A percentile compares a stretch with the other conserved stretches of the same genome.
Conservation (phyloP, 148 eudicot species). For the Mesembryanthemum crystallinum region DNA sequence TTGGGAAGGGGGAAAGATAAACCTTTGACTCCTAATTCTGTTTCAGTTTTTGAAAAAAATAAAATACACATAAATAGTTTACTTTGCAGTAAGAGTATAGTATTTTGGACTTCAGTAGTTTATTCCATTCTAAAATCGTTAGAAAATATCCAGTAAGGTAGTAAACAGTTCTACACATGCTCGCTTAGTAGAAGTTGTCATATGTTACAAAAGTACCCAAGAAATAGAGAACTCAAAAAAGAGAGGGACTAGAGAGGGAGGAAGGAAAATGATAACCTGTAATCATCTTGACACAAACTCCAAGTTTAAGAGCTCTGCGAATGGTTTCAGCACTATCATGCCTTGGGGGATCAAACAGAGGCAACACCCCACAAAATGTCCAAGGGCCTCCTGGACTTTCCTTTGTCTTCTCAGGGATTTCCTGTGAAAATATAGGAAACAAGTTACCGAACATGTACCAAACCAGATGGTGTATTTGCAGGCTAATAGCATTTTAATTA, state of each 20-base stretch:
- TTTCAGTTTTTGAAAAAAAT: neutral
- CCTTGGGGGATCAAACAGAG: slow-evolving; percentile 82
- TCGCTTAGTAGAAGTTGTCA: neutral
- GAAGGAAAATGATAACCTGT: slow-evolving; percentile 40
- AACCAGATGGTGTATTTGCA: slow-evolving; percentile 1
- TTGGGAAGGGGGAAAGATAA: neutral
- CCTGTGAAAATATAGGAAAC: slow-evolving; percentile 33
- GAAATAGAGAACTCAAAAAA: neutral
- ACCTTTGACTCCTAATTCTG: neutral
- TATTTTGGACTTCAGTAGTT: neutral
- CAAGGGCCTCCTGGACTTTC: slow-evolving; percentile 66
- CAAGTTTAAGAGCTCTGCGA: slow-evolving; percentile 68
- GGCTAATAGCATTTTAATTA: neutral
- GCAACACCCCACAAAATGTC: slow-evolving; percentile 66
- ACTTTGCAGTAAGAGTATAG: neutral
- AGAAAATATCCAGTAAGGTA: neutral
- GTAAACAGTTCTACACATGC: neutral
- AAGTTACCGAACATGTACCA: neutral
- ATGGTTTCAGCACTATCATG: slow-evolving; percentile 83
- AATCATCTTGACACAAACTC: slow-evolving; percentile 78
- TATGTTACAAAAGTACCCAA: neutral
- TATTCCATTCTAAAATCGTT: neutral
- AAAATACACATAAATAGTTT: neutral
- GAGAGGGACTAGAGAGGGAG: neutral
- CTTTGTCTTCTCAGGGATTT: slow-evolving; percentile 57